Percentiles rank a stretch among this genome's conserved stretches.
phyloP scores from a whole-genome alignment of 176 grass and related monocot genomes.

The Alloteropsis semialata region DNA sequence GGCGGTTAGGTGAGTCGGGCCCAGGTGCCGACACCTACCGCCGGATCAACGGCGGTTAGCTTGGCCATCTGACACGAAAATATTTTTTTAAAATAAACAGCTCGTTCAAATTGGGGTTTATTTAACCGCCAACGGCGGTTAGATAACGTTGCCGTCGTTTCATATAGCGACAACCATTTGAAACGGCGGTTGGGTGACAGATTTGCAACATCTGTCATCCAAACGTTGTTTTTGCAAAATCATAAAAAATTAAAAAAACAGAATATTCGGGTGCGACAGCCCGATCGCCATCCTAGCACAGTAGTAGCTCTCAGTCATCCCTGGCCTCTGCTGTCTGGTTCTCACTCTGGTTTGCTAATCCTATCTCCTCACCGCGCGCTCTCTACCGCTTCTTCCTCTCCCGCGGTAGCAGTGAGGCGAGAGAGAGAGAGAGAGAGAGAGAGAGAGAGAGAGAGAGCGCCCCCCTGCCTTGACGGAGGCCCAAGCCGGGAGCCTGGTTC shows the following conservation, averaged over 20 bases:
- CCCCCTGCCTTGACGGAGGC: background rate
- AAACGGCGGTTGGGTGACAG: too few species aligned
- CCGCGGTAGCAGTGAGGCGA: background rate
- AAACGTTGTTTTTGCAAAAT: too few species aligned
- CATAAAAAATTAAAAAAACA: background rate
- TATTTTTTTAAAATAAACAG: too few species aligned
- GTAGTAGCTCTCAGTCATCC: background rate
- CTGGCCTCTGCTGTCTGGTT: background rate
- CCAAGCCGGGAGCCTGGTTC: background rate
- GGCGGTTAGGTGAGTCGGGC: too few species aligned
- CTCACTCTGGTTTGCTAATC: background rate
- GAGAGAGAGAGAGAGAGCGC: background rate
- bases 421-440: background rate
- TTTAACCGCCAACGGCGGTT: too few species aligned
- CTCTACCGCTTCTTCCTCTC: background rate
- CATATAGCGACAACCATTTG: too few species aligned
- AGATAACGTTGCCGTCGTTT: too few species aligned
- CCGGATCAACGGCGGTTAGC: too few species aligned
- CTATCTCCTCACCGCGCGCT: background rate
- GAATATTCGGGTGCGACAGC: background rate
- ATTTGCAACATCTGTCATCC: too few species aligned
- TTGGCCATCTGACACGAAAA: too few species aligned
- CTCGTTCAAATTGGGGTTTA: too few species aligned
- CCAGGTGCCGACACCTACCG: too few species aligned
- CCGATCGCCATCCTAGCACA: background rate